These are phyloP conservation scores for Pichia cactophila DNA, from an alignment of 1,139 yeast species.

Conservation along the genomic window DNA sequence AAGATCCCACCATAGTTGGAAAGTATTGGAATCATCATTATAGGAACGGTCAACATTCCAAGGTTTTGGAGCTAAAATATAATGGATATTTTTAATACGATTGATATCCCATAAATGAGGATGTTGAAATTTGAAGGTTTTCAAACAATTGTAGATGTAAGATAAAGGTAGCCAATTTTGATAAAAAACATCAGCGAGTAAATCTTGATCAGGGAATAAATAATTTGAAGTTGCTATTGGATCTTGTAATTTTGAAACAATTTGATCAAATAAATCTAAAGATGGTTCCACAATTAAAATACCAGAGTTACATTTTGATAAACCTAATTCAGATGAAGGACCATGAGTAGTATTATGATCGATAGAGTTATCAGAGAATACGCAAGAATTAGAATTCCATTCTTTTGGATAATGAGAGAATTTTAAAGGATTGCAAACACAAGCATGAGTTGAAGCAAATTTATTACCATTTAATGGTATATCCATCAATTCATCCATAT, in stretches of 20 bases:
- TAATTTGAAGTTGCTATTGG: constrained; percentile 33
- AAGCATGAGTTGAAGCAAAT: constrained; percentile 54
- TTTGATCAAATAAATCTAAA: constrained; percentile 30
- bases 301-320: constrained; percentile 48
- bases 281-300: constrained; percentile 41
- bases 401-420: constrained; percentile 44
- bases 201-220: constrained; percentile 51
- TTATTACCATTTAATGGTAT: constrained; percentile 29
- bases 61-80: constrained; percentile 49
- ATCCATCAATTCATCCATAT: constrained; percentile 51
- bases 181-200: constrained; percentile 43
- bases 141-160: constrained; percentile 46
- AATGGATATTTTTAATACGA: constrained; percentile 47
- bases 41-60: constrained; percentile 38
- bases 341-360: constrained; percentile 27
- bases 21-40: constrained; percentile 28
- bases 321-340: constrained; percentile 34
- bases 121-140: constrained; percentile 40
- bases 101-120: constrained; percentile 37
- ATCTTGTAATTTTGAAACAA: constrained; percentile 31
- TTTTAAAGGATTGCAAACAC: constrained; percentile 49
- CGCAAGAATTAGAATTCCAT: constrained; percentile 44
- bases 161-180: constrained; percentile 43
- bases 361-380: constrained; percentile 20
- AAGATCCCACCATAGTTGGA: constrained; percentile 35